These are phyloP conservation scores for Mrakia gelida DNA, from an alignment of 768 basidiomycete genomes.

Conservation along the genomic window DNA sequence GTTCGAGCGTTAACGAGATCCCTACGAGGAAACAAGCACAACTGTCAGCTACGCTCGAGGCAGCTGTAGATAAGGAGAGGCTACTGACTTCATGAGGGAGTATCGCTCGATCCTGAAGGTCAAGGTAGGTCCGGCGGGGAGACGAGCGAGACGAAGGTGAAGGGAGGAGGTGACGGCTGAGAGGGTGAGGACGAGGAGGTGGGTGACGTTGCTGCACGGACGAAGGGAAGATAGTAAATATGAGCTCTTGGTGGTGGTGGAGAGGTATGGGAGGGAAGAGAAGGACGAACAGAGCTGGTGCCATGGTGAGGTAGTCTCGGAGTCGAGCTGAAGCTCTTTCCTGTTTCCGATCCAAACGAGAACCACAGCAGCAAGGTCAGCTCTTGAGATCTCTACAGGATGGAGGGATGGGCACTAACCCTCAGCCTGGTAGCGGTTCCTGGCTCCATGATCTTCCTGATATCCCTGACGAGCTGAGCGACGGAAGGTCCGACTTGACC, in stretches of 20 bases:
- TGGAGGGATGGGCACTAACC: slow-evolving; percentile 49
- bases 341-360: slow-evolving; percentile 49
- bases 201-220: too few species aligned
- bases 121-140: slow-evolving; percentile 87
- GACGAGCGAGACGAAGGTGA: slow-evolving; percentile 70
- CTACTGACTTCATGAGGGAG: slow-evolving; percentile 67
- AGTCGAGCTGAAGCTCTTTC: slow-evolving; percentile 67
- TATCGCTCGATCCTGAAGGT: slow-evolving; percentile 91
- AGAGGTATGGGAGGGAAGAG: too few species aligned
- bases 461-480: slow-evolving; percentile 81
- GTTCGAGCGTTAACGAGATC: slow-evolving; percentile 43
- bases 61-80: background rate
- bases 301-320: slow-evolving; percentile 85
- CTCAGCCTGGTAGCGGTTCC: slow-evolving; percentile 90
- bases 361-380: background rate
- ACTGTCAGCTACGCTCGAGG: too few species aligned
- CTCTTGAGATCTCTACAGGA: background rate
- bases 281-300: slow-evolving; percentile 59
- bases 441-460: slow-evolving; percentile 95
- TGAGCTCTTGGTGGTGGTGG: background rate
- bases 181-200: background rate
- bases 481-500: slow-evolving; percentile 85
- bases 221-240: background rate
- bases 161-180: slow-evolving; percentile 67
- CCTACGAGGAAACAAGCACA: slow-evolving; percentile 30